Base-by-base conservation (phyloP, 495 filamentous ascomycete genomes). In the Gamarada debralockiae region DNA sequence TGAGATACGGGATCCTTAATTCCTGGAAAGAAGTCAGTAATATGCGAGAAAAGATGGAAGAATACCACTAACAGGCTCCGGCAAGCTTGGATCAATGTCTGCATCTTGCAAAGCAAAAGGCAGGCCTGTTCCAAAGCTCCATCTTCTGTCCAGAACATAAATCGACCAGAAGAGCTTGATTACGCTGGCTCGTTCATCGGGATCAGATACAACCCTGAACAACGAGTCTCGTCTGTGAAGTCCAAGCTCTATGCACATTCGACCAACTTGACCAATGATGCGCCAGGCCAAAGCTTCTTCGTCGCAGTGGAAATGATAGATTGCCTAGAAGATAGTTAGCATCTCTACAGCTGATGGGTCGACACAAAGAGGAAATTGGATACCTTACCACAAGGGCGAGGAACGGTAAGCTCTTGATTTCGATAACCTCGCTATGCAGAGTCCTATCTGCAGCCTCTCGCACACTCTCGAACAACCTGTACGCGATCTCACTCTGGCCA, bases 221-320 rank as follows among this genome's bases (percentile, higher is more conserved):
- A 92, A 68, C 7, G 83, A 85, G 52, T 90, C 86, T 41, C 82
- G 75, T 18, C 87, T 76, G 65, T 95, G 89, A 18, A 95, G 71
- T 5, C 90, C 90, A 43, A 92, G 70, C 65, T 93, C 88, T 3
- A 93, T 71, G 53, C 87, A 92, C 67, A 90, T 79, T 0, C 89
- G 79, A 6, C 82, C 78, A 9, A 86, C 81, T 43, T 90, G 72
- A 10, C 90, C 90, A 55, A 90, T 88, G 15, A 89, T 70, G 0
- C 90, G 78, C 80, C 90, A 95, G 6, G 86, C 85, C 55, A 89
- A 78, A 2, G 83, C 75, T 66, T 95, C 90, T 58, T 93, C 86
- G 49, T 88, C 88, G 18, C 78, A 81, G 45, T 92, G 83, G 55
- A 89, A 95, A 61, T 90, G 78, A 68, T 95, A 96, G 41, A 89